Conservation (phyloP, 2,329 filamentous ascomycete species). For the Fusarium sublunatum region DNA sequence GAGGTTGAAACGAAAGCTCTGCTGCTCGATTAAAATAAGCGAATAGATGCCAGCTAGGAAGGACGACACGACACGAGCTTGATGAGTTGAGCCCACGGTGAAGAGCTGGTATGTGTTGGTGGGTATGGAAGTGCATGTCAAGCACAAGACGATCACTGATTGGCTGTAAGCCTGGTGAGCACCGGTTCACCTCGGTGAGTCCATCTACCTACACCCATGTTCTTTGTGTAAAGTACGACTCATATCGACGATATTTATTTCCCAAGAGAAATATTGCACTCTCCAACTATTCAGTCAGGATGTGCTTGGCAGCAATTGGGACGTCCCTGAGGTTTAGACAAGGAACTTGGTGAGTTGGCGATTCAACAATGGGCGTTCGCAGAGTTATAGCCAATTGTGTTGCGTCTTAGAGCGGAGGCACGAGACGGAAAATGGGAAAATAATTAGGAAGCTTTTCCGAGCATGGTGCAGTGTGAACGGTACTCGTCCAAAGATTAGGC, state of each 20-base stretch:
- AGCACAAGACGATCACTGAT: constrained; percentile 16
- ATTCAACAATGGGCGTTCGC: too few species aligned
- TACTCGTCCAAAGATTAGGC: too few species aligned
- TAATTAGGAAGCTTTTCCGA: too few species aligned
- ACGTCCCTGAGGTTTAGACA: not conserved
- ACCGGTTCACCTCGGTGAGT: constrained; percentile 3
- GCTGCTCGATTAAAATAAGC: not conserved
- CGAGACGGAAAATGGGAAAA: too few species aligned
- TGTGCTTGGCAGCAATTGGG: not conserved
- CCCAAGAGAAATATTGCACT: not conserved
- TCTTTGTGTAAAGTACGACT: too few species aligned
- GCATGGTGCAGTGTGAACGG: too few species aligned
- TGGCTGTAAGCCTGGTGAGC: constrained; percentile 8
- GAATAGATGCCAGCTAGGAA: not conserved
- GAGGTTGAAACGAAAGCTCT: not conserved
- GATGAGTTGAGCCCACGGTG: constrained; percentile 1
- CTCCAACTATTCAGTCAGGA: not conserved
- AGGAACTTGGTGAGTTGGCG: not conserved
- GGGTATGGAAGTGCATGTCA: constrained; percentile 3
- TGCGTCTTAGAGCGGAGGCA: too few species aligned
- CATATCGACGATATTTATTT: too few species aligned
- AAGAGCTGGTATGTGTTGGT: constrained; percentile 13
- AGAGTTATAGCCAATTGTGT: too few species aligned
- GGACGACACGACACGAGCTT: not conserved
- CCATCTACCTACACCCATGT: not conserved